Conservation (phyloP, 2,329 filamentous ascomycete genomes). For the Rutstroemia sp. region DNA sequence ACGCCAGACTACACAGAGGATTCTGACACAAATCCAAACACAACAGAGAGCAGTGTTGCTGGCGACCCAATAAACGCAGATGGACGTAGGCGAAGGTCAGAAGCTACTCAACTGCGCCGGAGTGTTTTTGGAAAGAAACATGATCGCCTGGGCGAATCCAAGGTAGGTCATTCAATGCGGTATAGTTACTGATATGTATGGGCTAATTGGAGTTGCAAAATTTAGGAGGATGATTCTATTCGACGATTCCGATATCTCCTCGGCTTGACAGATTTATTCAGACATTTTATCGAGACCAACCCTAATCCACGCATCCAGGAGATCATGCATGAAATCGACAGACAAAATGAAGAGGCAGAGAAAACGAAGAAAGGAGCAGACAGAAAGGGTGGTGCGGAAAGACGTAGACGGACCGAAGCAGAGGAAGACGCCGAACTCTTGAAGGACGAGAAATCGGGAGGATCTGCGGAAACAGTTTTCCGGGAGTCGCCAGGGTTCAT, state of each 20-base stretch:
- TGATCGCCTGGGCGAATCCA: slow-evolving; percentile 82
- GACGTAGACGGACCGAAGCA: slow-evolving; percentile 84
- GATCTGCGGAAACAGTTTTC: slow-evolving; percentile 82
- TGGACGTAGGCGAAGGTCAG: slow-evolving; percentile 77
- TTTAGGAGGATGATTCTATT: slow-evolving; percentile 87
- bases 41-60: slow-evolving; percentile 74
- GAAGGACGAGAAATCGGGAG: slow-evolving; percentile 83
- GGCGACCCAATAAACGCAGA: slow-evolving; percentile 63
- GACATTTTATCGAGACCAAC: slow-evolving; percentile 97
- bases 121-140: slow-evolving; percentile 95
- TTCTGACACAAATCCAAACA: slow-evolving; percentile 60
- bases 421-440: slow-evolving; percentile 90
- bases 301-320: slow-evolving; percentile 91
- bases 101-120: slow-evolving; percentile 82
- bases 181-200: not conserved
- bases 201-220: not conserved
- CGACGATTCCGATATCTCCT: slow-evolving; percentile 90
- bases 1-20: slow-evolving; percentile 61
- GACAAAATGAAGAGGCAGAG: slow-evolving; percentile 72
- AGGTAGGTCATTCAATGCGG: slow-evolving; percentile 45
- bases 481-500: slow-evolving; percentile 90
- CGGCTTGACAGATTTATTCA: slow-evolving; percentile 91
- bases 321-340: slow-evolving; percentile 90
- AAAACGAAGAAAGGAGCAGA: slow-evolving; percentile 66
- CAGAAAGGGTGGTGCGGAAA: slow-evolving; percentile 80